A percentile compares a stretch with the other conserved stretches of the same genome.
Conservation (phyloP, 352 stramenopile genomes). For the Pythium dissimile region DNA sequence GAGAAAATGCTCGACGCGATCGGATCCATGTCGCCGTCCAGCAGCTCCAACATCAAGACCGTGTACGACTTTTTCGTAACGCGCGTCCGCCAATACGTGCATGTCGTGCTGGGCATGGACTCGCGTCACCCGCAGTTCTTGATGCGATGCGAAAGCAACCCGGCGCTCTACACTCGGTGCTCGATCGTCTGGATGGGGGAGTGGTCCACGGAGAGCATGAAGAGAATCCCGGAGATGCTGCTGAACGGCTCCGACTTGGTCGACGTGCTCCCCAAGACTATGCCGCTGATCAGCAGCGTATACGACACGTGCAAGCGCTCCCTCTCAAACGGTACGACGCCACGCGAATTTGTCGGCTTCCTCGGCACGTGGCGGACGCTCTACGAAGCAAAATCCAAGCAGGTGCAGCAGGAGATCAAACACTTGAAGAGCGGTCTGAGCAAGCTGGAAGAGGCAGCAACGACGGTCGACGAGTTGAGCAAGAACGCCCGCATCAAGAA, state of each 20-base stretch:
- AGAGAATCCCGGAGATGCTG: conserved; percentile 70
- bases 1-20: conserved; percentile 88
- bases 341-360: conserved; percentile 85
- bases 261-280: conserved; percentile 53
- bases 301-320: conserved; percentile 60
- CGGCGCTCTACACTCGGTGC: conserved; percentile 91
- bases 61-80: conserved; percentile 93
- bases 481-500: conserved; percentile 88
- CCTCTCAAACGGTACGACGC: conserved; percentile 53
- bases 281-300: conserved; percentile 48
- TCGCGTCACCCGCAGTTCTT: conserved; percentile 69
- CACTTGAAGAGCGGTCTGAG: conserved; percentile 88
- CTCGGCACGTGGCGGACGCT: conserved; percentile 75
- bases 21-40: conserved; percentile 25
- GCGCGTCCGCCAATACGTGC: conserved; percentile 87
- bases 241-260: conserved; percentile 55
- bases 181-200: conserved; percentile 93
- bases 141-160: conserved; percentile 91
- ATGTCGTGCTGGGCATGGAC: conserved; percentile 85
- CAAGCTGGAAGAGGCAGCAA: conserved; percentile 90
- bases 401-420: conserved; percentile 82
- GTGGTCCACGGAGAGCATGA: conserved; percentile 79
- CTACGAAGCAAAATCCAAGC: conserved; percentile 75
- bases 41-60: conserved; percentile 61
- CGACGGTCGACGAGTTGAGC: conserved; percentile 90